phyloP scores from a whole-genome alignment of 345 rosid species.

The Sisymbrium irio region DNA sequence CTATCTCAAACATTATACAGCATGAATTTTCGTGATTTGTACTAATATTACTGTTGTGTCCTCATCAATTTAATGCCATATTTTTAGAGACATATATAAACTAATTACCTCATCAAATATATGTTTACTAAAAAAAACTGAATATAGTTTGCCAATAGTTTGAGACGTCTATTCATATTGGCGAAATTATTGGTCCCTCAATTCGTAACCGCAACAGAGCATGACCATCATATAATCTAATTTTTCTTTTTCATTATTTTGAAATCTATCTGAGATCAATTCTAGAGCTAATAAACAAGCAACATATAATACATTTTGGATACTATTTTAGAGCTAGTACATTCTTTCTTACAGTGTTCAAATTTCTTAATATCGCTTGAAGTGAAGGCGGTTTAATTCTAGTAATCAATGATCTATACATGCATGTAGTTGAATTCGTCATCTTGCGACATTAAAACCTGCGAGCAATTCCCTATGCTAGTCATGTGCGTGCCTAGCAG shows the following conservation, averaged over 20 bases:
- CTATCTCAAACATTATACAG: not conserved
- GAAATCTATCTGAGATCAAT: not conserved
- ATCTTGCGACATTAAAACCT: slow-evolving; percentile 31
- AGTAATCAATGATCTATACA: slow-evolving; percentile 12
- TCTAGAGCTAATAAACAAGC: not conserved
- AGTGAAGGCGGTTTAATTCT: not conserved
- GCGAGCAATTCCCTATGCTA: slow-evolving; percentile 23
- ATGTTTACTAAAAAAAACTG: not conserved
- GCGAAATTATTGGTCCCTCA: not conserved
- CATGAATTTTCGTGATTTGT: not conserved
- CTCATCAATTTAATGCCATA: not conserved
- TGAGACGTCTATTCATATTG: not conserved
- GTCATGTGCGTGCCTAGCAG: slow-evolving; percentile 20
- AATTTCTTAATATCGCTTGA: not conserved
- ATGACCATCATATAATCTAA: not conserved
- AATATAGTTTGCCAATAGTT: not conserved
- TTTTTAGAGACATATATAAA: not conserved
- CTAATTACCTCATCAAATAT: not conserved
- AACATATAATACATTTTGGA: not conserved
- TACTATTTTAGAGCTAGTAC: not conserved
- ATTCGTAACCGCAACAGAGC: not conserved
- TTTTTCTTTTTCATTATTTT: not conserved
- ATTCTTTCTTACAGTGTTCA: not conserved
- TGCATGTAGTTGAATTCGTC: slow-evolving; percentile 32
- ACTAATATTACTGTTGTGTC: not conserved